Evolutionary conservation across 2,329 filamentous ascomycete species (phyloP), one percentile per base, ranked within the genome.

Genomic region (Metarhizium humberi): DNA sequence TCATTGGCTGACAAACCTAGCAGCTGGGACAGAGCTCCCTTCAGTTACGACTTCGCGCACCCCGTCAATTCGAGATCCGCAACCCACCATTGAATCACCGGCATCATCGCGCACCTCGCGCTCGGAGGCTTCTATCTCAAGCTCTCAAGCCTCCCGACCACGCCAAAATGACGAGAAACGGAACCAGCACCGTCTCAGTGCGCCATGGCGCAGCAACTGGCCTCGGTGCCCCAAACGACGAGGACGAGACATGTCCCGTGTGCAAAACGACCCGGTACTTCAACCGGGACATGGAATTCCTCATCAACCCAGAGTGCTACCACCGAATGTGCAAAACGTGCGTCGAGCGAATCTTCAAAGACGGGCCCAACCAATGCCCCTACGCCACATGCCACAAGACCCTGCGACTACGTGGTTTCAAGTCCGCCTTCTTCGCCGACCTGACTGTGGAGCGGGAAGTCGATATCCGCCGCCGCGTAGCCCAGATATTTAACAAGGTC

Each of bases 311-410:
- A 8, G 91, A 95, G 78, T 99, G 94, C 81, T 99, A 99, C 78
- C 94, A 99, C 78, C 90, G 90, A 63, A 97, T 99, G 90, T 99
- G 94, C 78, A 87, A 90, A 70, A 92, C 89, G 56, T 99, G 94
- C 75, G 92, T 97, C 46, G 88, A 92, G 71, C 88, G 92, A 55
- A 89, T 97, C 64, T 99, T 97, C 79, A 88, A 87, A 40, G 86
- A 90, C 55, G 94, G 94, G 0, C 94, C 94, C 0, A 90, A 91
- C 55, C 88, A 91, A 58, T 99, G 95, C 68, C 94, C 94, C 1
- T 90, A 96, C 56, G 89, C 90, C 0, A 88, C 87, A 45, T 99
- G 94, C 73, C 82, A 85, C 68, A 86, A 88, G 69, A 97, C 91
- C 1, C 79, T 99, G 6, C 86, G 94, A 1, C 89, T 92, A 65